phyloP scores from a whole-genome alignment of 2,329 filamentous ascomycete genomes.

The Diaporthe batatas region DNA sequence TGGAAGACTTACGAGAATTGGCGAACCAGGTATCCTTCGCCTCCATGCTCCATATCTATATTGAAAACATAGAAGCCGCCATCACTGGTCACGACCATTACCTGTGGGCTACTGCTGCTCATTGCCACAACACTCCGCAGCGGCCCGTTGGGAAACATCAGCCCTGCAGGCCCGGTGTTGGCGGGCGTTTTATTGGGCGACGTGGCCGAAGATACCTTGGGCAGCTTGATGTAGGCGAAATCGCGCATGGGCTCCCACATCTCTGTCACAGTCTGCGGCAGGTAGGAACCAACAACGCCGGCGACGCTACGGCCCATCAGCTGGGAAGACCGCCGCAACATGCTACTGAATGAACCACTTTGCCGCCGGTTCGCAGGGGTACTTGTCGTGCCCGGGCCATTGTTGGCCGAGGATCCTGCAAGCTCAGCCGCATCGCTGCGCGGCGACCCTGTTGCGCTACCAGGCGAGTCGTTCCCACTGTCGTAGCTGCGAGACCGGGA shows the following conservation, averaged over 20 bases:
- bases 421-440: slow-evolving; percentile 62
- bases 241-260: slow-evolving; percentile 97
- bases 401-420: slow-evolving; percentile 46
- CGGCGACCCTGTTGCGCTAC: slow-evolving; percentile 59
- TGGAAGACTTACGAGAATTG: slow-evolving; percentile 84
- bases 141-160: slow-evolving; percentile 59
- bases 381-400: slow-evolving; percentile 45
- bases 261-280: slow-evolving; percentile 93
- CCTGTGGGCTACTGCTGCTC: slow-evolving; percentile 92
- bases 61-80: slow-evolving; percentile 96
- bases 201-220: slow-evolving; percentile 64
- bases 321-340: slow-evolving; percentile 94
- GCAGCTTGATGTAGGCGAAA: slow-evolving; percentile 96
- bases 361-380: slow-evolving; percentile 58
- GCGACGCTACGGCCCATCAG: slow-evolving; percentile 91
- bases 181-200: slow-evolving; percentile 46
- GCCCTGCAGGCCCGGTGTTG: slow-evolving; percentile 44
- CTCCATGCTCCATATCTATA: slow-evolving; percentile 93
- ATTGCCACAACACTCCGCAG: slow-evolving; percentile 95
- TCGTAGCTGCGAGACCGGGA: slow-evolving; percentile 67
- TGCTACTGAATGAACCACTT: slow-evolving; percentile 87
- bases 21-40: slow-evolving; percentile 90
- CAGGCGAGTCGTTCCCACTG: slow-evolving; percentile 66
- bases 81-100: slow-evolving; percentile 98
- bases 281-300: slow-evolving; percentile 89